Base-by-base conservation (phyloP, 495 filamentous ascomycete species). In the Penicillium ochrochloron region DNA sequence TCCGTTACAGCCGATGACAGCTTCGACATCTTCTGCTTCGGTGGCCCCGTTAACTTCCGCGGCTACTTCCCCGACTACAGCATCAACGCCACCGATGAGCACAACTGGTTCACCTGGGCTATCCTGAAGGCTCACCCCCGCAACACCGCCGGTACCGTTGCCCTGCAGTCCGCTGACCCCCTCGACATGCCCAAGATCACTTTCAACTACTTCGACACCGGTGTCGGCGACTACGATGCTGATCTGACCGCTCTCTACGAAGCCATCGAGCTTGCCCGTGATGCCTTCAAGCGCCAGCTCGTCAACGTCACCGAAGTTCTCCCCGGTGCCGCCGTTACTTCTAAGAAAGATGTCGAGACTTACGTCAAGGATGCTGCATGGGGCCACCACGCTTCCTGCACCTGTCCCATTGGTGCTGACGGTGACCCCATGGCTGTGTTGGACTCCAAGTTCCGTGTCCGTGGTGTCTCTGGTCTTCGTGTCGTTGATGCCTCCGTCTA, bases 401-500 rank as follows among this genome's bases (percentile, higher is more conserved):
- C 83, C 5, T 80, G 76, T 41, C 69, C 80, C 4, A 88, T 88
- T 65, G 86, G 86, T 5, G 59, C 66, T 0, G 77, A 80, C 39
- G 68, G 67, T 23, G 84, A 88, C 64, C 72, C 75, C 27, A 77
- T 81, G 69, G 85, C 85, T 0, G 85, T 87, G 31, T 59, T 89
- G 31, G 85, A 88, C 65, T 73, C 73, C 0, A 75, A 79, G 65
- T 84, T 85, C 50, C 68, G 81, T 2, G 85, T 89, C 0, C 71
- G 81, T 41, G 82, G 83, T 1, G 78, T 82, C 0, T 65, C 75
- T n/a, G 73, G 80, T 11, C 60, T 88, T 69, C 73, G 86, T 33
- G 84, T 88, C 5, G 85, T 88, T 2, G 86, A 88, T 72, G 85
- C 85, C 21, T 77, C 71, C 21, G 82, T 82, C 1, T 85, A 80